Conservation (phyloP, 768 basidiomycete genomes). For the Leccinum subgranulosum region DNA sequence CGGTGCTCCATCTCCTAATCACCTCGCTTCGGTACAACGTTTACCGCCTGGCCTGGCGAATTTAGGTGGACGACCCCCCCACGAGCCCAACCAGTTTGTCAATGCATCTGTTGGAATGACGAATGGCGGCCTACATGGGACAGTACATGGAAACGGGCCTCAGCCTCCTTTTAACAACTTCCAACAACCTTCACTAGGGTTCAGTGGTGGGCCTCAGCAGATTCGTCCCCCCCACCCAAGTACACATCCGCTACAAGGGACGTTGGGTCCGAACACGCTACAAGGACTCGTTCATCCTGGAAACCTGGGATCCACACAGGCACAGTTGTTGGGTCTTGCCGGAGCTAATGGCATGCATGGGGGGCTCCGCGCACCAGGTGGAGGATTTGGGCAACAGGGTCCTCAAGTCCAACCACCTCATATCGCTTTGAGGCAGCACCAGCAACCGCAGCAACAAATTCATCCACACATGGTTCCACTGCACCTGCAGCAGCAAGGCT, state of each 20-base stretch:
- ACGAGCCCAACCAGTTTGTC: slow-evolving; percentile 67
- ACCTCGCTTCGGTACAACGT: slow-evolving; percentile 51
- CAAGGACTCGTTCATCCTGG: slow-evolving; percentile 50
- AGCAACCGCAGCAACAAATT: slow-evolving; percentile 46
- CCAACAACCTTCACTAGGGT: slow-evolving; percentile 43
- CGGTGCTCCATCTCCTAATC: slow-evolving; percentile 63
- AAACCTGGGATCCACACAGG: slow-evolving; percentile 50
- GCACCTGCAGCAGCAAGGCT: slow-evolving; percentile 61
- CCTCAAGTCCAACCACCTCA: slow-evolving; percentile 32
- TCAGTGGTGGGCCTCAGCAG: slow-evolving; percentile 37
- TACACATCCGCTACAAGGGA: slow-evolving; percentile 46
- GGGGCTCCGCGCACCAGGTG: slow-evolving; percentile 45
- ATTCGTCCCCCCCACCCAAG: slow-evolving; percentile 51
- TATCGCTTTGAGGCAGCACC: slow-evolving; percentile 32
- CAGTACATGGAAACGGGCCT: slow-evolving; percentile 44
- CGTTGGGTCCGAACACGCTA: slow-evolving; percentile 46
- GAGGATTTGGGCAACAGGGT: slow-evolving; percentile 36
- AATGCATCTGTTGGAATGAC: slow-evolving; percentile 42
- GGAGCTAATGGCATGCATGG: slow-evolving; percentile 45
- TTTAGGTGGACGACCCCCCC: slow-evolving; percentile 77
- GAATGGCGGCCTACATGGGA: slow-evolving; percentile 43
- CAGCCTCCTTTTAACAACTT: slow-evolving; percentile 56
- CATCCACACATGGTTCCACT: slow-evolving; percentile 51
- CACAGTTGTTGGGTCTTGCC: slow-evolving; percentile 43
- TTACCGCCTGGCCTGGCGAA: slow-evolving; percentile 81